These are phyloP conservation scores for Backusella parvicylindrica DNA, from an alignment of 192 early-diverging fungal genomes.

Conservation along the genomic window DNA sequence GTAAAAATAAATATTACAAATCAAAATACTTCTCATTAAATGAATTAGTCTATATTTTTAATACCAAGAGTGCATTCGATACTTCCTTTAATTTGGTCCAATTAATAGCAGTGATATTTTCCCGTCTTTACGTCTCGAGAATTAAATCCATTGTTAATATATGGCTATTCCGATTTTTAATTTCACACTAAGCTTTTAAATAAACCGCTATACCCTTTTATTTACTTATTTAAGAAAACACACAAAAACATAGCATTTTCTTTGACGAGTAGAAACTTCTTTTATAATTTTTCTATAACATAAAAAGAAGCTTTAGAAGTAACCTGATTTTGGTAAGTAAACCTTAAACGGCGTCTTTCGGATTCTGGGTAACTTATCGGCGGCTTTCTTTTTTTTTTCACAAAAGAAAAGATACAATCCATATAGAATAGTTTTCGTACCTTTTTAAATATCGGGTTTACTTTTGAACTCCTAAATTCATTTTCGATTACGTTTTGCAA, in stretches of 20 bases:
- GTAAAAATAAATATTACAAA: too few species aligned
- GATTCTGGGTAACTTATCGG: neutral
- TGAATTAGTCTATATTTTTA: neutral
- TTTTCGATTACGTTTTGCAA: neutral
- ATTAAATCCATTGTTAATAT: neutral
- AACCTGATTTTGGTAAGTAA: neutral
- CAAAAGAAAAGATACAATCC: neutral
- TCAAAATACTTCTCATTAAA: too few species aligned
- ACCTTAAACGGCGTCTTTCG: neutral
- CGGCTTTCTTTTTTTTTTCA: neutral
- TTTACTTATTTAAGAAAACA: too few species aligned
- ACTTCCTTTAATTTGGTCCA: neutral
- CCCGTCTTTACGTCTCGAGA: neutral
- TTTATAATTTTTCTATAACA: too few species aligned
- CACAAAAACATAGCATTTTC: neutral
- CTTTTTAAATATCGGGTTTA: neutral
- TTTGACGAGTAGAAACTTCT: neutral
- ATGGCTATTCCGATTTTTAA: neutral
- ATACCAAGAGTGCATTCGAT: neutral
- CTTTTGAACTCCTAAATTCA: neutral
- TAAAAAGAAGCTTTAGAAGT: neutral
- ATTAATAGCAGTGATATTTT: neutral
- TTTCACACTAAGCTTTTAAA: neutral
- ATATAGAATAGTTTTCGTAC: neutral
- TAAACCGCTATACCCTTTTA: too few species aligned